These are phyloP conservation scores for Nakaseomyces delphensis DNA, from an alignment of 1,139 yeast species.

Conservation along the genomic window DNA sequence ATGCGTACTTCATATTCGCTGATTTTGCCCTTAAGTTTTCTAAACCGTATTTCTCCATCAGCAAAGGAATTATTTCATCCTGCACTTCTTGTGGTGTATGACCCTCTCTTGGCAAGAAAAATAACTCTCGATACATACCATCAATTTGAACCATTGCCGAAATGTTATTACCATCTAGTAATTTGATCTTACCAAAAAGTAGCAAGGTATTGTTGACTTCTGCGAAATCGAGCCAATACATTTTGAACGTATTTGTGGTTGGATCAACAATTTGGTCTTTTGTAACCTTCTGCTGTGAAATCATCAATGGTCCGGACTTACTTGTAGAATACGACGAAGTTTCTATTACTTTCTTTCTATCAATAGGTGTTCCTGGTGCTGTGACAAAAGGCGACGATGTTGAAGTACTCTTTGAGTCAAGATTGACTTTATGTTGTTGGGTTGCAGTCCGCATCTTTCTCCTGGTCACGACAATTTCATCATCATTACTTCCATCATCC, in stretches of 20 bases:
- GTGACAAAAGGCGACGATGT: constrained; percentile 32
- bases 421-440: constrained; percentile 31
- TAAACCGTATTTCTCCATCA: constrained; percentile 56
- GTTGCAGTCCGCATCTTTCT: constrained; percentile 32
- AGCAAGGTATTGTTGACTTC: constrained; percentile 65
- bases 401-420: constrained; percentile 27
- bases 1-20: constrained; percentile 72
- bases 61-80: constrained; percentile 61
- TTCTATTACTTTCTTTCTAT: constrained; percentile 7
- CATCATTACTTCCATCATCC: constrained; percentile 35
- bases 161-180: constrained; percentile 48
- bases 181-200: constrained; percentile 73
- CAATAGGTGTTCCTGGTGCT: constrained; percentile 29
- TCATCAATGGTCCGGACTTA: constrained; percentile 20
- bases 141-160: constrained; percentile 75
- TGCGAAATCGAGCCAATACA: constrained; percentile 87
- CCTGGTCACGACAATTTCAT: constrained; percentile 44
- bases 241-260: constrained; percentile 45
- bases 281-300: constrained; percentile 39
- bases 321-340: constrained; percentile 17
- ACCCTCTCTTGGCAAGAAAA: constrained; percentile 60
- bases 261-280: constrained; percentile 38
- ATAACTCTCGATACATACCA: constrained; percentile 64
- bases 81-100: constrained; percentile 58
- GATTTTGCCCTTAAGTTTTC: constrained; percentile 61